phyloP scores from a whole-genome alignment of 306 rosid genomes.

The Inga leiocalycina region DNA sequence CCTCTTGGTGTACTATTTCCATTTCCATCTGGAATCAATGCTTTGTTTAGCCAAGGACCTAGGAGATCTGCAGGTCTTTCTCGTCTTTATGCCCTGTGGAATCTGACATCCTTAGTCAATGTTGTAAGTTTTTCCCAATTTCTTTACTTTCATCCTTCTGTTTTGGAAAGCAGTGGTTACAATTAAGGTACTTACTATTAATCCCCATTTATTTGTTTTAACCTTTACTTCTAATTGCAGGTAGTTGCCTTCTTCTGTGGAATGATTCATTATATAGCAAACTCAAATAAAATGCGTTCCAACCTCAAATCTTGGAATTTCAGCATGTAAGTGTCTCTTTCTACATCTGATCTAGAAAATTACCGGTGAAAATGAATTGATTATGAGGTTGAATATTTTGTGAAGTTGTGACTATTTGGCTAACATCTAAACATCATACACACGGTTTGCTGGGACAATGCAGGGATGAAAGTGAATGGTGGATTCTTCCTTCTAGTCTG shows the following conservation, averaged over 20 bases:
- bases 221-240: slow-evolving; percentile 45
- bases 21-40: slow-evolving; percentile 94
- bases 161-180: slow-evolving; percentile 3
- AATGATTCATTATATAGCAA: slow-evolving; percentile 67
- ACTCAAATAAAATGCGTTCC: slow-evolving; percentile 60
- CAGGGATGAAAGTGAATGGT: slow-evolving; percentile 99
- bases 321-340: slow-evolving; percentile 69
- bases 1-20: slow-evolving; percentile 86
- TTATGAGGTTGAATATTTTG: neutral
- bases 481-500: slow-evolving; percentile 93
- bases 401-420: slow-evolving; percentile 17
- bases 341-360: neutral
- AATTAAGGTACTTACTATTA: neutral
- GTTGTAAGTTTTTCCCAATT: slow-evolving; percentile 68
- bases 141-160: neutral
- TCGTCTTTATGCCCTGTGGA: slow-evolving; percentile 93
- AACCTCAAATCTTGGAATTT: slow-evolving; percentile 86
- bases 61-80: slow-evolving; percentile 85
- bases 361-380: slow-evolving; percentile 20
- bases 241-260: slow-evolving; percentile 84
- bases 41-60: slow-evolving; percentile 97
- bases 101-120: slow-evolving; percentile 87
- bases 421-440: slow-evolving; percentile 1
- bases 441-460: slow-evolving; percentile 30
- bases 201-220: slow-evolving; percentile 27